Evolutionary conservation across 2,329 filamentous ascomycete genomes (phyloP).

Genomic region (Intubia oerlemansii): DNA sequence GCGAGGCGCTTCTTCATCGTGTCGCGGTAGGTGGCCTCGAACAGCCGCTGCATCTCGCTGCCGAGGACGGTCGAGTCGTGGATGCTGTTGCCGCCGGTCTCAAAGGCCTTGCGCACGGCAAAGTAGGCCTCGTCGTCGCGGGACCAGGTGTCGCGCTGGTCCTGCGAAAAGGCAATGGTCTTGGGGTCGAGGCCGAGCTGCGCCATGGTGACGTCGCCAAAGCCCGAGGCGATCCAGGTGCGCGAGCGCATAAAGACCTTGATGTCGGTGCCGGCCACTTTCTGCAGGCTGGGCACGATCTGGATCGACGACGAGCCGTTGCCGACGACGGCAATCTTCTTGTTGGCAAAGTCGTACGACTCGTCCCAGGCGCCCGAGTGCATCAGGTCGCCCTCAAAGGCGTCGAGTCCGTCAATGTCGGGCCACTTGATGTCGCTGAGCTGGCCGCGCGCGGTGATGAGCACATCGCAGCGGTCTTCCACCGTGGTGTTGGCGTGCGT

Average conservation of each 20-base stretch:
- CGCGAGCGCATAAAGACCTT: constrained; percentile 25
- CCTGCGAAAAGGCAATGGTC: constrained; percentile 14
- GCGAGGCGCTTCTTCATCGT: constrained; percentile 20
- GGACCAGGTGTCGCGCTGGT: constrained; percentile 17
- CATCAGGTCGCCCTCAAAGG: constrained; percentile 20
- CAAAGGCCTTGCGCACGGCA: constrained; percentile 21
- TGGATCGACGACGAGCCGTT: constrained; percentile 30
- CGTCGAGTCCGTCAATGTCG: constrained; percentile 18
- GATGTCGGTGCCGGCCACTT: constrained; percentile 18
- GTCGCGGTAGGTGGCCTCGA: constrained; percentile 13
- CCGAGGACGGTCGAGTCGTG: constrained; percentile 19
- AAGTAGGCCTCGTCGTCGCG: constrained; percentile 17
- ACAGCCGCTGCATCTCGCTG: constrained; percentile 14
- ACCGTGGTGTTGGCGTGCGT: constrained; percentile 15
- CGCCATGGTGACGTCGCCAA: constrained; percentile 22
- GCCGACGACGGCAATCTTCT: constrained; percentile 28
- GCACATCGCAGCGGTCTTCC: constrained; percentile 18
- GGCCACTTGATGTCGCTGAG: constrained; percentile 23
- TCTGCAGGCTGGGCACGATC: constrained; percentile 26
- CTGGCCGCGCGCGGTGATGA: constrained; percentile 20
- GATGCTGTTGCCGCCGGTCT: constrained; percentile 19
- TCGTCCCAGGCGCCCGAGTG: constrained; percentile 25
- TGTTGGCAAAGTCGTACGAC: constrained; percentile 24
- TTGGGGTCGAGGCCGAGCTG: constrained; percentile 20
- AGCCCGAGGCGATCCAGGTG: constrained; percentile 26